These are phyloP conservation scores for Alternaria hordeiaustralica DNA, from an alignment of 2,329 filamentous ascomycete genomes.

Conservation along the genomic window DNA sequence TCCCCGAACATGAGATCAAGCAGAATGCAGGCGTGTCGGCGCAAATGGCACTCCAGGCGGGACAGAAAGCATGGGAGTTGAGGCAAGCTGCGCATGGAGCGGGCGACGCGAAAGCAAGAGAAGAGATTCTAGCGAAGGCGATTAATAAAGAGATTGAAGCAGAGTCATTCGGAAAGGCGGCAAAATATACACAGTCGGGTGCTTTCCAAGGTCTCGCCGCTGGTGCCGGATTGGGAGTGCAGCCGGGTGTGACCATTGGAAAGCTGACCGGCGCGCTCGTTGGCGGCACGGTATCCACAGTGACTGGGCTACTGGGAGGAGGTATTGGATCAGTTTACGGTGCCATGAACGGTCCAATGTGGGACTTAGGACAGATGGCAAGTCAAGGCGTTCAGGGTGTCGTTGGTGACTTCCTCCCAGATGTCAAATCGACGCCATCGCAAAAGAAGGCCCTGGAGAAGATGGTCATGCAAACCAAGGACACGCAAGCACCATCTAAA, in stretches of 20 bases:
- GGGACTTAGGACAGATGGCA: slow-evolving; percentile 46
- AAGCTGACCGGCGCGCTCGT: slow-evolving; percentile 47
- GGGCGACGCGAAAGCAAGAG: slow-evolving; percentile 47
- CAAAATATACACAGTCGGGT: slow-evolving; percentile 49
- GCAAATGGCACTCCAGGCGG: slow-evolving; percentile 45
- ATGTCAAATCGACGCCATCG: slow-evolving; percentile 42
- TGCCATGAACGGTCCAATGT: slow-evolving; percentile 45
- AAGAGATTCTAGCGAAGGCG: slow-evolving; percentile 49
- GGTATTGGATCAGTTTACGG: slow-evolving; percentile 47
- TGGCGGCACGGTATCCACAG: slow-evolving; percentile 40
- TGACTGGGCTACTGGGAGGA: slow-evolving; percentile 45
- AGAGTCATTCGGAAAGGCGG: slow-evolving; percentile 51
- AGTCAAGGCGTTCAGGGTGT: slow-evolving; percentile 43
- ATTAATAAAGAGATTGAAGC: slow-evolving; percentile 52
- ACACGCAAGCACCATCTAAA: slow-evolving; percentile 39
- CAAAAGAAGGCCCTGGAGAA: slow-evolving; percentile 48
- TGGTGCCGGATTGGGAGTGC: slow-evolving; percentile 47
- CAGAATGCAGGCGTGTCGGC: slow-evolving; percentile 49
- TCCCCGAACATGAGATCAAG: slow-evolving; percentile 48
- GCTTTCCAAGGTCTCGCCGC: slow-evolving; percentile 50
- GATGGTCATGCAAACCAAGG: slow-evolving; percentile 47
- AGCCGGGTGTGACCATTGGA: slow-evolving; percentile 44
- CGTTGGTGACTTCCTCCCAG: slow-evolving; percentile 43
- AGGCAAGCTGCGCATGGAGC: slow-evolving; percentile 50
- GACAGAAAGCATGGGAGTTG: slow-evolving; percentile 49